Conservation (phyloP, 148 eudicot genomes). For the Diospyros kaki region DNA sequence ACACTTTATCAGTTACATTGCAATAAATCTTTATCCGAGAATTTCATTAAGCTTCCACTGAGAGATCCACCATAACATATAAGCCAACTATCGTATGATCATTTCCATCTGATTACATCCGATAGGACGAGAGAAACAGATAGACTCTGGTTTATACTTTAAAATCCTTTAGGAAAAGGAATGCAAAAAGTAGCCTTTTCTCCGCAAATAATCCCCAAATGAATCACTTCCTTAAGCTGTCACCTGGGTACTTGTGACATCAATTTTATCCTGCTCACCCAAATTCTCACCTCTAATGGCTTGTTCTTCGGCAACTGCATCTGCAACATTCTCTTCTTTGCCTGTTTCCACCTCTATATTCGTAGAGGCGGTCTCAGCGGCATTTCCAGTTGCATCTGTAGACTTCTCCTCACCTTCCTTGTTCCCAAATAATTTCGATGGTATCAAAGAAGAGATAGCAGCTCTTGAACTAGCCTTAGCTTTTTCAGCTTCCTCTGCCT, state of each 20-base stretch:
- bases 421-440: constrained; percentile 64
- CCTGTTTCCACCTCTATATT: constrained; percentile 17
- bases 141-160: background rate
- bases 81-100: background rate
- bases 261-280: constrained; percentile 17
- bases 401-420: constrained; percentile 39
- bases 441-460: constrained; percentile 71
- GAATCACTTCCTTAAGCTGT: constrained; percentile 9
- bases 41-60: background rate
- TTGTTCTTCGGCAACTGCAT: constrained; percentile 8
- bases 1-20: background rate
- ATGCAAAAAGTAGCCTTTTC: background rate
- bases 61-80: background rate
- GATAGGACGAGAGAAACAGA: constrained; percentile 5
- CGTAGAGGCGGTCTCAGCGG: constrained; percentile 17
- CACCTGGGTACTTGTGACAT: constrained; percentile 3
- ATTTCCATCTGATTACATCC: constrained; percentile 11
- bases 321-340: constrained; percentile 15
- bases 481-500: constrained; percentile 70
- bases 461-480: constrained; percentile 73
- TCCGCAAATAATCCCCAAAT: background rate
- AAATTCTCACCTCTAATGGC: constrained; percentile 8
- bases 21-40: background rate
- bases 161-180: constrained; percentile 2
- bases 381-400: constrained; percentile 12